Evolutionary conservation across 768 basidiomycete genomes (phyloP).

Genomic region (Trametes meyenii): DNA sequence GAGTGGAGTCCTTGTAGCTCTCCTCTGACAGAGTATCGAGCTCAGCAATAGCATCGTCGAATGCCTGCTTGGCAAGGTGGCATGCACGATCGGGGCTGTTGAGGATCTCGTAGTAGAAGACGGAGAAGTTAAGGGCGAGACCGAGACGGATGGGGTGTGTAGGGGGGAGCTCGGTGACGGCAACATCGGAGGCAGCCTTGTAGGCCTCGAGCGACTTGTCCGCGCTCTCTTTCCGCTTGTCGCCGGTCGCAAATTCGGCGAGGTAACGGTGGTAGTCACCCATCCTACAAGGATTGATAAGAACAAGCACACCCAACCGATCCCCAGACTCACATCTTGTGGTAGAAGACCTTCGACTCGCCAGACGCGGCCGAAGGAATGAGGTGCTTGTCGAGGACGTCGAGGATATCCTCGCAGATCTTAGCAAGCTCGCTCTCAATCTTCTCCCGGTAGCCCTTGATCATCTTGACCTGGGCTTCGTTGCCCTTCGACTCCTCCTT

Average conservation of each 20-base stretch:
- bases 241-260: slow-evolving; percentile 97
- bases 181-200: slow-evolving; percentile 97
- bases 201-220: slow-evolving; percentile 97
- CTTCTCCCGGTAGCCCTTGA: slow-evolving; percentile 97
- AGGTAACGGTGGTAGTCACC: slow-evolving; percentile 99
- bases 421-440: slow-evolving; percentile 96
- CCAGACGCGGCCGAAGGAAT: slow-evolving; percentile 95
- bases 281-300: slow-evolving; percentile 66
- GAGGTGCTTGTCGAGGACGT: slow-evolving; percentile 96
- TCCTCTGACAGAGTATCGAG: slow-evolving; percentile 98
- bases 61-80: slow-evolving; percentile 98
- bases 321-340: slow-evolving; percentile 83
- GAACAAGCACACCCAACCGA: slow-evolving; percentile 13
- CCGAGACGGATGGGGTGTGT: slow-evolving; percentile 99
- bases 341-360: slow-evolving; percentile 99
- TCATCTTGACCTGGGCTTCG: slow-evolving; percentile 94
- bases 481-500: slow-evolving; percentile 99
- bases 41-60: slow-evolving; percentile 98
- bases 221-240: slow-evolving; percentile 95
- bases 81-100: slow-evolving; percentile 98
- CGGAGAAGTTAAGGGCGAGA: slow-evolving; percentile 98
- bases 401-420: slow-evolving; percentile 98
- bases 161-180: slow-evolving; percentile 91
- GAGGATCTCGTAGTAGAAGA: slow-evolving; percentile 99
- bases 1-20: slow-evolving; percentile 98